These are phyloP conservation scores for Pholiota conissans DNA, from an alignment of 768 basidiomycete genomes.

Conservation along the genomic window DNA sequence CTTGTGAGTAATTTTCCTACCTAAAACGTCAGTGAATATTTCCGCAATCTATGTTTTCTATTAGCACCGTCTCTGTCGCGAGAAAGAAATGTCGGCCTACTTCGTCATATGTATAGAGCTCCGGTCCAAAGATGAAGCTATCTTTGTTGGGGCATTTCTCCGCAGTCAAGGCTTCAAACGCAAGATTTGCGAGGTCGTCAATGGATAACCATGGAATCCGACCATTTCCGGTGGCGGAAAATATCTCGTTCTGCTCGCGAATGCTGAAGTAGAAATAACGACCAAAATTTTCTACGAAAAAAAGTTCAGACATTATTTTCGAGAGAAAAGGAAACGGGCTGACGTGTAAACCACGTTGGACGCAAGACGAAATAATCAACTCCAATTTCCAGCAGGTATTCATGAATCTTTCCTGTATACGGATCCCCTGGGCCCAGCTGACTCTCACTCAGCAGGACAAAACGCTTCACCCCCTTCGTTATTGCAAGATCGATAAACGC, in stretches of 20 bases:
- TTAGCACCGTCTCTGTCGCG: neutral
- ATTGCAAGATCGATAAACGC: constrained; percentile 33
- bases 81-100: neutral
- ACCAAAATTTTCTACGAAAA: constrained; percentile 29
- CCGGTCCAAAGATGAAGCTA: constrained; percentile 13
- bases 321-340: neutral
- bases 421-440: constrained; percentile 17
- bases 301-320: neutral
- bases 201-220: constrained; percentile 23
- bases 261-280: constrained; percentile 20
- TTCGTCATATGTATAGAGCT: constrained; percentile 14
- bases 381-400: constrained; percentile 25
- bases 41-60: constrained; percentile 20
- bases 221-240: constrained; percentile 21
- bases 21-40: constrained; percentile 24
- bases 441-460: constrained; percentile 28
- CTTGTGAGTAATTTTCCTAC: constrained; percentile 26
- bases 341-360: constrained; percentile 33
- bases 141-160: constrained; percentile 15
- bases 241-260: constrained; percentile 19
- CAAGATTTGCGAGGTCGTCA: constrained; percentile 29
- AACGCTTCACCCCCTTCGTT: constrained; percentile 29
- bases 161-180: constrained; percentile 24
- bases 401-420: constrained; percentile 24
- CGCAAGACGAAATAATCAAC: constrained; percentile 28